phyloP scores from a whole-genome alignment of 2,329 filamentous ascomycete species.

The Metarhizium robertsii region DNA sequence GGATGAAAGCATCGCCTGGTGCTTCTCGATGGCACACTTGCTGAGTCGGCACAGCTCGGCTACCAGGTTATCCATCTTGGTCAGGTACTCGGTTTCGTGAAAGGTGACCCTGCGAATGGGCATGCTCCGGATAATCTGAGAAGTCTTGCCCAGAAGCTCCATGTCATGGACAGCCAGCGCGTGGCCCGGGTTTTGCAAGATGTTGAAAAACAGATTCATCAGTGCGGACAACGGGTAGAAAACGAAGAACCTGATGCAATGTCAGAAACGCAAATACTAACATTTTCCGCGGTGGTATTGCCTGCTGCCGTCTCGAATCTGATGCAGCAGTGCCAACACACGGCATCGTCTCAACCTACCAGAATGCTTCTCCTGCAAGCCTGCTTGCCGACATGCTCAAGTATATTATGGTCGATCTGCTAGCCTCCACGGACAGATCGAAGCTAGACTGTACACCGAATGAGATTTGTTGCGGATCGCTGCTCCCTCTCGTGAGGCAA shows the following conservation, averaged over 20 bases:
- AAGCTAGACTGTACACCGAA: slow-evolving; percentile 41
- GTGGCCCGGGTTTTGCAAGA: slow-evolving; percentile 37
- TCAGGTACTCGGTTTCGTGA: slow-evolving; percentile 29
- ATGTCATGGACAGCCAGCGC: slow-evolving; percentile 34
- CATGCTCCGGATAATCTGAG: slow-evolving; percentile 33
- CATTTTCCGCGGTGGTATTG: not conserved
- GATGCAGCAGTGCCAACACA: too few relatives aligned
- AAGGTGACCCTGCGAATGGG: slow-evolving; percentile 17
- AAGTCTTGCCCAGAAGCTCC: slow-evolving; percentile 31
- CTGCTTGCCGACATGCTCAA: slow-evolving; percentile 31
- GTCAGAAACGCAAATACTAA: not conserved
- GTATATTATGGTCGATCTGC: slow-evolving; percentile 43
- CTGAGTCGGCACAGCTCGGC: slow-evolving; percentile 33
- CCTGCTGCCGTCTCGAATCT: too few relatives aligned
- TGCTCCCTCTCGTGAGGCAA: slow-evolving; percentile 28
- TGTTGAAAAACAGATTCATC: slow-evolving; percentile 44
- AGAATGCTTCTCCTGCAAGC: slow-evolving; percentile 38
- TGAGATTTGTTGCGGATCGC: slow-evolving; percentile 18
- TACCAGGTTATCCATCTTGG: slow-evolving; percentile 32
- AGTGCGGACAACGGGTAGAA: slow-evolving; percentile 49
- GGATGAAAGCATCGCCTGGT: not conserved
- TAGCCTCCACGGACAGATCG: slow-evolving; percentile 43
- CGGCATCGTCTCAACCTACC: slow-evolving; percentile 23
- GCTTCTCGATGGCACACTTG: slow-evolving; percentile 30
- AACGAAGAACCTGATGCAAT: slow-evolving; percentile 34